Base-by-base conservation (phyloP, 148 eudicot species). In the Fallopia convolvulus region DNA sequence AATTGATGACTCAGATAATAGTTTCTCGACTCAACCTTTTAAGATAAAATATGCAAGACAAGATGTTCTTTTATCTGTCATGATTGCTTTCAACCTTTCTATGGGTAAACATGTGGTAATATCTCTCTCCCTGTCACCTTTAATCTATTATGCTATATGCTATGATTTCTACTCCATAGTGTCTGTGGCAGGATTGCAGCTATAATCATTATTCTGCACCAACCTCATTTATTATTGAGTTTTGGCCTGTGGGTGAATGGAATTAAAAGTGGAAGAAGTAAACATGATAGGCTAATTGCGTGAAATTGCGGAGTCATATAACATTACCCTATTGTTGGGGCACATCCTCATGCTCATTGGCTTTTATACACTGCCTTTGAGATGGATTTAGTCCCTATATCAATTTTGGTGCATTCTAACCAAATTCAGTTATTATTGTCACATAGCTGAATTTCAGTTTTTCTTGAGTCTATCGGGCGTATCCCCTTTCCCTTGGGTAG, bases 31-130 rank as follows among this genome's bases (percentile, higher is more conserved):
- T 68, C 99, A 88, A 79, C 99, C 99, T 82, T 95, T 95, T 77
- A 84, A 92, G 86, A 95, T 95, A 84, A 92, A 86, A 90, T 95
- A 95, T 84, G 97, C 97, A 17, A 89, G 97, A 78, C 99, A 95
- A 86, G 99, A 95, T 78, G 85, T 95, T 80, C 92, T 92, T 76
- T 82, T 95, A 49, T 91, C 93, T 23, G 88, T 92, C 86, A 88
- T 95, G 97, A 83, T 92, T 75, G 86, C 99, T 74, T 95, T 95
- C 79, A 92, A 88, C 82, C 80, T 95, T 36, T 83, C 97, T 74
- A 85, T 90, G 72, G 79, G 82, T 77, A 86, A 85, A 80, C 80
- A 83, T 78, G 91, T 89, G 99, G 99, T 95, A 86, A 44, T 33
- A 26, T 84, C 66, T 79, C 66, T 42, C 36, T 53, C 55, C 70